Percentiles rank a stretch among this genome's conserved stretches.
These are phyloP conservation scores for Cubamyces lactineus DNA, from an alignment of 768 basidiomycete species.

Conservation along the genomic window DNA sequence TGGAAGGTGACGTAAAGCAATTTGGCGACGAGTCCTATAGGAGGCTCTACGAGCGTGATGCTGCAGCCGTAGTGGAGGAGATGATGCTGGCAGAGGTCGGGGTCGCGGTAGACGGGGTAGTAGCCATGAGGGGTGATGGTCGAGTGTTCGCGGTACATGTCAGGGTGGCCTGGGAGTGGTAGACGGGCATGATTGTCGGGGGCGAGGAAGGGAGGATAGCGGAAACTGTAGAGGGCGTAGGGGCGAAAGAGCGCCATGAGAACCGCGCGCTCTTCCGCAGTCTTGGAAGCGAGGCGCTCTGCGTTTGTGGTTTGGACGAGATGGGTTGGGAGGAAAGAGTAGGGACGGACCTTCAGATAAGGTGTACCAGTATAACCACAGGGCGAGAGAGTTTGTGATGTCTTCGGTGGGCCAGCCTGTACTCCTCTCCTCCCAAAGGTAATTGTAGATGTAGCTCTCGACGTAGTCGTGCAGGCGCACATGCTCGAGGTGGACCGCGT, in stretches of 20 bases:
- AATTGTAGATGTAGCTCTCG: conserved; percentile 45
- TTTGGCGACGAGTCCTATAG: conserved; percentile 59
- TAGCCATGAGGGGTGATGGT: conserved; percentile 45
- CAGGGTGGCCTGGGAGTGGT: conserved; percentile 41
- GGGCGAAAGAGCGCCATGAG: conserved; percentile 44
- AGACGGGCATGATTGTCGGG: conserved; percentile 64
- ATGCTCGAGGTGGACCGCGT: conserved; percentile 49
- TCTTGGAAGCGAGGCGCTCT: conserved; percentile 24
- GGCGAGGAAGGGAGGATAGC: conserved; percentile 62
- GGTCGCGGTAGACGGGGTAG: conserved; percentile 50
- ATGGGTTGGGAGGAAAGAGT: not conserved
- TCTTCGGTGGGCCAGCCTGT: conserved; percentile 63
- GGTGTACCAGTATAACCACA: conserved; percentile 69
- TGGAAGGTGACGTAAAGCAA: conserved; percentile 64
- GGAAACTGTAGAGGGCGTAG: conserved; percentile 43
- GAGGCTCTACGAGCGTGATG: conserved; percentile 42
- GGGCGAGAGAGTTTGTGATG: conserved; percentile 50
- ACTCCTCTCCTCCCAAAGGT: conserved; percentile 46
- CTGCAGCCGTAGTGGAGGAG: conserved; percentile 27
- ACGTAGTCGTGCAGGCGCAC: conserved; percentile 54
- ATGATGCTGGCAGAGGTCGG: conserved; percentile 13
- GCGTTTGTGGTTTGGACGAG: not conserved
- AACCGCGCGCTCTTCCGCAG: conserved; percentile 30
- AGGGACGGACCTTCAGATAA: conserved; percentile 48
- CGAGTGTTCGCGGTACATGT: conserved; percentile 22